Evolutionary conservation across 441 rosid species (phyloP).

Genomic region (Adansonia gregorii): DNA sequence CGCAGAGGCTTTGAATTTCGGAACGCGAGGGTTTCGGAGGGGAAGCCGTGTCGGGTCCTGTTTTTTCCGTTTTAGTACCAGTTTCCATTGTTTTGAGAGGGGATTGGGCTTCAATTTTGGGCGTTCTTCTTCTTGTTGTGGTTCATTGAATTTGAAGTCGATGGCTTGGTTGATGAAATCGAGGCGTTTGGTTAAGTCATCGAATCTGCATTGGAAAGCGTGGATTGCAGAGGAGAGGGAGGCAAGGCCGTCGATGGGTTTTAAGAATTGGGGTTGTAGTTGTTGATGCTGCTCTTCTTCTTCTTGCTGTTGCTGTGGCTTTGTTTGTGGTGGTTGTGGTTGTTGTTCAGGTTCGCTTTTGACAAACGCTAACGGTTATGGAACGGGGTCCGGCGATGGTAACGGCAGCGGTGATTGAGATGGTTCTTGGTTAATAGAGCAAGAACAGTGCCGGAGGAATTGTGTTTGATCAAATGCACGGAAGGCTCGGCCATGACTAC

Average conservation of each 20-base stretch:
- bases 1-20: slow-evolving; percentile 49
- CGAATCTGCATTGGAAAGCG: slow-evolving; percentile 47
- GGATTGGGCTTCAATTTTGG: neutral
- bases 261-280: slow-evolving; percentile 28
- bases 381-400: neutral
- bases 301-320: neutral
- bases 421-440: slow-evolving; percentile 9
- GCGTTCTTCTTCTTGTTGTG: neutral
- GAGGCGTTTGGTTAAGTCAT: slow-evolving; percentile 58
- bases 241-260: slow-evolving; percentile 45
- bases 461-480: neutral
- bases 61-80: neutral
- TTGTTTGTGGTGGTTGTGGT: neutral
- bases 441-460: neutral
- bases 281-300: neutral
- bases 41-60: neutral
- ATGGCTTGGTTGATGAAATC: slow-evolving; percentile 49
- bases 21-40: slow-evolving; percentile 27
- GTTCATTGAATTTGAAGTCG: slow-evolving; percentile 38
- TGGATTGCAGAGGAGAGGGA: slow-evolving; percentile 46
- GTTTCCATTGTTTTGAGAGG: neutral
- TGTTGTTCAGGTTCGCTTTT: slow-evolving; percentile 23
- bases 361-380: neutral
- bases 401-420: neutral
- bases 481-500: slow-evolving; percentile 14